Evolutionary conservation across 805 yeast genomes (phyloP).

Genomic region (Sugiyamaella boreocaroliniensis): DNA sequence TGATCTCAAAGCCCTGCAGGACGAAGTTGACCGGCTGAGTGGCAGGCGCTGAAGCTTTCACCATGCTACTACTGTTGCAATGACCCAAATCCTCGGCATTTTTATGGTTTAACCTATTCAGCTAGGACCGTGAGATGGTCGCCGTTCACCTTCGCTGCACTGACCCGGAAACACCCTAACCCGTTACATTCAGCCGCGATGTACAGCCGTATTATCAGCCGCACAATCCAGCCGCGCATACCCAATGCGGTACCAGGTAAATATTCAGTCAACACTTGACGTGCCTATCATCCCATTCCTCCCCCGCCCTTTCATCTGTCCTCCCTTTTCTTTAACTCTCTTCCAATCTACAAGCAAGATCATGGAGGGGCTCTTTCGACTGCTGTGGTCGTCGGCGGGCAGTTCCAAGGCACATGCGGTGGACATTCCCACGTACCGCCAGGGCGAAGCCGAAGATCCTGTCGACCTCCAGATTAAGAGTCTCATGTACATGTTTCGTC

Average conservation of each 20-base stretch:
- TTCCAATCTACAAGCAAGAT: neutral
- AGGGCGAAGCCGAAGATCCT: conserved; percentile 47
- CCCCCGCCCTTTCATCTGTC: too few relatives aligned
- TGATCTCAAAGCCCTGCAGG: conserved; percentile 60
- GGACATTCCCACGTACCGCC: conserved; percentile 44
- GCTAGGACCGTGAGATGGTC: neutral
- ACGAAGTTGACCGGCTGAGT: conserved; percentile 54
- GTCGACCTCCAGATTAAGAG: conserved; percentile 58
- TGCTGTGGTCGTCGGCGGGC: conserved; percentile 20
- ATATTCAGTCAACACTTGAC: neutral
- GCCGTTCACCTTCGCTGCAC: too few relatives aligned
- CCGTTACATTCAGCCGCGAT: too few relatives aligned
- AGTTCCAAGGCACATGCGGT: conserved; percentile 18
- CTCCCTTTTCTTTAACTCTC: too few relatives aligned
- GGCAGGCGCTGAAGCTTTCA: neutral
- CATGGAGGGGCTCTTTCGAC: conserved; percentile 17
- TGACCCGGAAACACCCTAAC: too few relatives aligned
- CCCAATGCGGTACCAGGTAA: neutral
- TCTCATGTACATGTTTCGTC: conserved; percentile 48
- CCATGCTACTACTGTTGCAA: neutral
- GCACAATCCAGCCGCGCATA: neutral
- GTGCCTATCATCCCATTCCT: neutral
- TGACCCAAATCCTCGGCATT: neutral
- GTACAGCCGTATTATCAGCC: neutral
- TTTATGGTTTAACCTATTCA: neutral